Base-by-base conservation (phyloP, 768 basidiomycete species). In the Chalciporus pseudorubinellus region DNA sequence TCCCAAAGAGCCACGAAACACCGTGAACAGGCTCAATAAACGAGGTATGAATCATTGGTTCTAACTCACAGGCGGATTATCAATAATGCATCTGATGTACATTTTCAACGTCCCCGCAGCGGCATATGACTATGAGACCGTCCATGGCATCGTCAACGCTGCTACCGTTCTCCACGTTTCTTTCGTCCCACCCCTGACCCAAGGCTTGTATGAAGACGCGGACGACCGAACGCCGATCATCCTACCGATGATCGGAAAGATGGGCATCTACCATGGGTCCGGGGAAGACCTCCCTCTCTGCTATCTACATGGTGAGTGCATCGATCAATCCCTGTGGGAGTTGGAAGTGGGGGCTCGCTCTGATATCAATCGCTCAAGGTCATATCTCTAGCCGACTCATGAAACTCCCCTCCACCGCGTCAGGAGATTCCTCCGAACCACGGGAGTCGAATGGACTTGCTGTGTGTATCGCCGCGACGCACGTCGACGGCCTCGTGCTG, bases 1-100 rank as follows among this genome's bases (percentile, higher is more conserved):
- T 66, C 80, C 80, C 0, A 65, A 55, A 39, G 57, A 53, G 50
- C 20, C 6, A 14, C 52, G 50, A 21, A 63, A 65, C 40, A 57
- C 63, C 3, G 60, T 63, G 33, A 63, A 65, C 34, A 65, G 62
- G 54, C n/a, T 57, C 42, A 56, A 31, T 43, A 65, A 63, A 40
- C 57, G 53, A 50, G 62, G 63, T 65, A 21, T 56, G 50, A 39
- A 22, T 33, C 6, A 8, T 20, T 19, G 2, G 9, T 26, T 26
- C 5, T 9, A 26, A 9, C 26, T 26, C 26, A 7, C 9, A 26
- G 3, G 9, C 9, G 26, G 26, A 7, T 26, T 6, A 26, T n/a
- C n/a, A n/a, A n/a, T n/a, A n/a, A n/a, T n/a, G n/a, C 26, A 26
- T 26, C 26, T 9, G 26, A 26, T 26, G 26, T 26, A 5, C 7